Base-by-base conservation (phyloP, 2,329 filamentous ascomycete genomes). In the Colletotrichum echinochloae region DNA sequence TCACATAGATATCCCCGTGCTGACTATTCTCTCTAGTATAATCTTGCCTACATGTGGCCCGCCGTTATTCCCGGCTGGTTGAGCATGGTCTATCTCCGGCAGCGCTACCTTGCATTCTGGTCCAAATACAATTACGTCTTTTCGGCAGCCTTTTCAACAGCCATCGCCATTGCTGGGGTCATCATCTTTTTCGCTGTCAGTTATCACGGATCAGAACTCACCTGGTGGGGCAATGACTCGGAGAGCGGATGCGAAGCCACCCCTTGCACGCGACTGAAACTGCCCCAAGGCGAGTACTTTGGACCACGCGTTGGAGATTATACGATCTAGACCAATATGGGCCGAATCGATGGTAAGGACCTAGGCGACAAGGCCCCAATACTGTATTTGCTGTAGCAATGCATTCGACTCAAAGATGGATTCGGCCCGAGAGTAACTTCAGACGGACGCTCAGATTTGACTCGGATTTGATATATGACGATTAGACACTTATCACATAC, bases 11-110 rank as follows among this genome's bases (percentile, higher is more conserved):
- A 20, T 5, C 37, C n/a, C 33, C 1, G 30, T 61, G 48, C 60
- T 62, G 9, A 62, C 23, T 11, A 5, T 11, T 30, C 1, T 4
- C 8, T 39, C 14, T 12, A 69, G 8, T 83, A 79, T 73, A 86
- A 83, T 73, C 57, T 86, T 41, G 77, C 78, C 6, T 85, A 85
- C 74, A 75, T 81, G 51, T 83, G 81, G 81, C 83, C 82, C 0
- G 79, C 81, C 4, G 81, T 84, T 12, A 82, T 83, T 1, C 76
- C 85, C 18, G 82, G 80, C 5, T 83, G 77, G 54, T 77, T 78
- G 55, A 81, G 74, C 70, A 85, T 83, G 82, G 73, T 83, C 30
- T 84, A 79, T 68, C 67, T 85, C 64, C 82, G 81, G 66, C 78
- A 76, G 55, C 74, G 78, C 3, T 80, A 78, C 65, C 74, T 81